phyloP scores from a whole-genome alignment of 371 early-diverging fungal genomes.

The Lichtheimia hyalospora region DNA sequence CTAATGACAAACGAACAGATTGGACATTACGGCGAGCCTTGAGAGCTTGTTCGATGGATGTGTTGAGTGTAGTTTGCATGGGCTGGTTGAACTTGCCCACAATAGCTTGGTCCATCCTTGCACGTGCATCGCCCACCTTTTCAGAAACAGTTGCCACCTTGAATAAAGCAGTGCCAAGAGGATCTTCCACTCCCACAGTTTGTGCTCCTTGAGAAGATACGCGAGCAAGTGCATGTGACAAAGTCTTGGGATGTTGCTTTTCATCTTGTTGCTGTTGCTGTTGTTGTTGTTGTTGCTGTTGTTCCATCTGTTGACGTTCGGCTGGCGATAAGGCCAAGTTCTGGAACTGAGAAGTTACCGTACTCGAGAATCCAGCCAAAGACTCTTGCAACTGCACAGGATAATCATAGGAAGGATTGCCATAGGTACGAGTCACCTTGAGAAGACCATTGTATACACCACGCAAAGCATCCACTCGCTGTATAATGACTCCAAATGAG shows the following conservation, averaged over 20 bases:
- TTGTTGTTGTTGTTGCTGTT: constrained; percentile 15
- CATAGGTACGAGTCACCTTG: constrained; percentile 73
- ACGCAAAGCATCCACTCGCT: constrained; percentile 70
- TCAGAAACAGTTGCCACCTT: constrained; percentile 83
- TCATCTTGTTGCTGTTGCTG: constrained; percentile 17
- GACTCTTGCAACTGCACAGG: constrained; percentile 77
- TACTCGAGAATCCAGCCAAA: constrained; percentile 64
- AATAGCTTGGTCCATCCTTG: constrained; percentile 76
- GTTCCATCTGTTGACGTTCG: constrained; percentile 43
- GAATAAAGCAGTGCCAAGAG: constrained; percentile 78
- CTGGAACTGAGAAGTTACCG: constrained; percentile 64
- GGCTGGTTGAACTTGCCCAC: constrained; percentile 75
- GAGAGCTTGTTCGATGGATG: constrained; percentile 75
- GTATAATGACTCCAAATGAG: neutral
- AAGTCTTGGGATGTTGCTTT: constrained; percentile 57
- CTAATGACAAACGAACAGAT: constrained; percentile 76
- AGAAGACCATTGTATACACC: constrained; percentile 69
- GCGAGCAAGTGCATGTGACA: constrained; percentile 76
- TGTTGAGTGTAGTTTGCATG: constrained; percentile 67
- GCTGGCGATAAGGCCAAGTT: constrained; percentile 57
- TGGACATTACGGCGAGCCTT: constrained; percentile 84
- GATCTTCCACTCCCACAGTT: constrained; percentile 71
- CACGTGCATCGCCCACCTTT: constrained; percentile 75
- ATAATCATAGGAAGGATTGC: constrained; percentile 73
- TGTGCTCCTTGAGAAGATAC: constrained; percentile 67